Evolutionary conservation across 495 filamentous ascomycete genomes (phyloP).

Genomic region (Hypoxylon lenormandii): DNA sequence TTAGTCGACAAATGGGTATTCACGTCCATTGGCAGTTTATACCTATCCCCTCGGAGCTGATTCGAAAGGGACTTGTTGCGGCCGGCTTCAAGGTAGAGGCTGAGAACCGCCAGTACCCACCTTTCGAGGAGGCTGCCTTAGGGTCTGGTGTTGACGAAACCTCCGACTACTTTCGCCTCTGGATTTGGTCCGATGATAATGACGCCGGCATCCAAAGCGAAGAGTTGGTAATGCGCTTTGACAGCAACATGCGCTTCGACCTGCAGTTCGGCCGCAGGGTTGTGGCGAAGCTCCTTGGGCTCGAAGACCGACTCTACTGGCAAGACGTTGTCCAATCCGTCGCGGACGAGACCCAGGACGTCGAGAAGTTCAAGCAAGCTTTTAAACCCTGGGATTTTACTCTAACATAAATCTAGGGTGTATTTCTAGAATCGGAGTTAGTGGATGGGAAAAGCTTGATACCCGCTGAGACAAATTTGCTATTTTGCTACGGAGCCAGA

Average conservation of each 20-base stretch:
- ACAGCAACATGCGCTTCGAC: slow-evolving; percentile 65
- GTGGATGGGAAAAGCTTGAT: slow-evolving; percentile 44
- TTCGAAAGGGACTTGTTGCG: slow-evolving; percentile 77
- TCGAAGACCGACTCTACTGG: slow-evolving; percentile 82
- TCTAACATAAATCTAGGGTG: slow-evolving; percentile 9
- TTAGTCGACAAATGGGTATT: slow-evolving; percentile 79
- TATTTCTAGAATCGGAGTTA: slow-evolving; percentile 43
- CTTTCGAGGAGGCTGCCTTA: slow-evolving; percentile 56
- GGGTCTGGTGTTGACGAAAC: slow-evolving; percentile 55
- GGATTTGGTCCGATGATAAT: slow-evolving; percentile 73
- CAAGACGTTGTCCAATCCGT: slow-evolving; percentile 80
- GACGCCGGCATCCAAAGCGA: slow-evolving; percentile 60
- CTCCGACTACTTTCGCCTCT: slow-evolving; percentile 85
- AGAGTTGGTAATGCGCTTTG: slow-evolving; percentile 62
- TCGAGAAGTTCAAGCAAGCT: slow-evolving; percentile 81
- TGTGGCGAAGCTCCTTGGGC: slow-evolving; percentile 83
- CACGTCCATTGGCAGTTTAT: slow-evolving; percentile 96
- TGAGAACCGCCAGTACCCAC: slow-evolving; percentile 77
- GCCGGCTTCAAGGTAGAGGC: slow-evolving; percentile 86
- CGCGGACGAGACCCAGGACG: slow-evolving; percentile 82
- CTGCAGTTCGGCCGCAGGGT: slow-evolving; percentile 78
- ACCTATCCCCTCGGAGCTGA: slow-evolving; percentile 73
- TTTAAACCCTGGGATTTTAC: slow-evolving; percentile 90
- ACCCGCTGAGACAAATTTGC: slow-evolving; percentile 40
- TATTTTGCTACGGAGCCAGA: slow-evolving; percentile 16